Conservation (phyloP, 129 eudicot species). For the Helianthus annuus region HanXRQr2.0-SUNRISE NC_035443.2:180383817-180384316, state of each 20-base stretch:
- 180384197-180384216: background rate
- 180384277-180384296: conserved; percentile 17
- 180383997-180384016: background rate
- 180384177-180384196: conserved; percentile 13
- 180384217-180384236: conserved; percentile 23
- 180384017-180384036: background rate
- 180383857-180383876: too few species aligned
- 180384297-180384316: conserved; percentile 39
- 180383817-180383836: too few species aligned
- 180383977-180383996: too few species aligned
- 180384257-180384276: conserved; percentile 23
- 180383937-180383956: too few species aligned
- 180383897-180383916: too few species aligned
- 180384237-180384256: background rate
- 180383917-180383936: too few species aligned
- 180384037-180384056: background rate
- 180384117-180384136: conserved; percentile 38
- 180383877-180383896: too few species aligned
- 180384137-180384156: conserved; percentile 34
- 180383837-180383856: too few species aligned
- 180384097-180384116: conserved; percentile 36
- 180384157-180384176: conserved; percentile 9
- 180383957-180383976: too few species aligned
- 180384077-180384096: conserved; percentile 11
- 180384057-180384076: background rate